Evolutionary conservation across 2,329 filamentous ascomycete genomes (phyloP).

Genomic region (Colletotrichum sp.): DNA sequence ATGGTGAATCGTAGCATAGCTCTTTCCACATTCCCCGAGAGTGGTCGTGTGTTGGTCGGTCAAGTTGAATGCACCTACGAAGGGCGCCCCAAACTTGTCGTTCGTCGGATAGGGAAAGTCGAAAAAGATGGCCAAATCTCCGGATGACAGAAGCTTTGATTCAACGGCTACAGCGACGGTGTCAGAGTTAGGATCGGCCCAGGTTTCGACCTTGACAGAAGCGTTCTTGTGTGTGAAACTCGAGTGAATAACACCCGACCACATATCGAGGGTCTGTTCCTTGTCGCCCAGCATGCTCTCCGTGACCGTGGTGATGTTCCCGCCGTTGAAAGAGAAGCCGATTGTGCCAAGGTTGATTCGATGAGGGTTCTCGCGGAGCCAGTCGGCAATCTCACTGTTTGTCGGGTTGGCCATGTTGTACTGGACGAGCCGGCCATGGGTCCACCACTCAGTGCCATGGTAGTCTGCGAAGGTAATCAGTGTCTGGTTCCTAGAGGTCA

Average conservation of each 20-base stretch:
- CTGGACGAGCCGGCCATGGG: constrained; percentile 44
- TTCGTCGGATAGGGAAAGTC: constrained; percentile 55
- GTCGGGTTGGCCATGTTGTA: constrained; percentile 47
- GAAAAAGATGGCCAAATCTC: constrained; percentile 50
- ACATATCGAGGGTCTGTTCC: constrained; percentile 51
- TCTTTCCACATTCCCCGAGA: constrained; percentile 27
- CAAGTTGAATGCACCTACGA: constrained; percentile 56
- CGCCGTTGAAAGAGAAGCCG: constrained; percentile 47
- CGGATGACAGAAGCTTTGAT: constrained; percentile 42
- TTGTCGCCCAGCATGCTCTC: constrained; percentile 44
- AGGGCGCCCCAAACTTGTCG: constrained; percentile 60
- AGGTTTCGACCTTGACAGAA: constrained; percentile 46
- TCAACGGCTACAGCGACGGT: constrained; percentile 47
- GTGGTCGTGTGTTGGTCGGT: constrained; percentile 48
- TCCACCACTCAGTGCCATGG: constrained; percentile 47
- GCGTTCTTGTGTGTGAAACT: constrained; percentile 45
- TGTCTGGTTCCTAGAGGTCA: neutral
- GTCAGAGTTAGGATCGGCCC: constrained; percentile 49
- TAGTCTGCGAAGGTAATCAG: constrained; percentile 31
- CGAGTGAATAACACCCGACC: constrained; percentile 48
- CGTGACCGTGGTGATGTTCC: constrained; percentile 32
- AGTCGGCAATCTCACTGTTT: constrained; percentile 44
- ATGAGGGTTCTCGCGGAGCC: constrained; percentile 55
- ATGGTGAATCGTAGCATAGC: constrained; percentile 45
- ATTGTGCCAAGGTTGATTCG: constrained; percentile 54